Percentiles rank a stretch among this genome's conserved stretches.
phyloP scores from a whole-genome alignment of 192 early-diverging fungal species.

The Rhizoclosmatium globosum region DNA sequence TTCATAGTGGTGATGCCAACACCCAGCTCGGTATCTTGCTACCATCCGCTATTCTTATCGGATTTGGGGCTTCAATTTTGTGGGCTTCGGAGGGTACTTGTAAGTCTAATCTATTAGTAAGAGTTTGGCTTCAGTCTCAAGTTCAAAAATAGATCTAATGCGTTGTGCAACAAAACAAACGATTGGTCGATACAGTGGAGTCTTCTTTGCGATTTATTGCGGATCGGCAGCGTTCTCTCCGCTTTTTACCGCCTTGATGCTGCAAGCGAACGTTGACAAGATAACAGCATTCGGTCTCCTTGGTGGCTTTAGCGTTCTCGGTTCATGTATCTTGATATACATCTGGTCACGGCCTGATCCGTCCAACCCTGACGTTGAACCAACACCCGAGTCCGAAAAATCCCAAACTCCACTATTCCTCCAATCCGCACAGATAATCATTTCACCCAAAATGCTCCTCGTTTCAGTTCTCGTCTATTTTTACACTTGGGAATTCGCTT shows the following conservation, averaged over 20 bases:
- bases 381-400: neutral
- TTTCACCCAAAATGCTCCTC: conserved; percentile 2
- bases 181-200: conserved; percentile 22
- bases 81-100: conserved; percentile 28
- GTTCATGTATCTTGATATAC: neutral
- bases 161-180: conserved; percentile 3
- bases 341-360: neutral
- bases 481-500: too few species aligned
- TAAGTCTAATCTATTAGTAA: neutral
- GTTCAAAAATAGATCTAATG: neutral
- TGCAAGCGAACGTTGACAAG: conserved; percentile 14
- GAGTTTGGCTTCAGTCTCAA: too few species aligned
- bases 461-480: neutral
- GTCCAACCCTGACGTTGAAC: too few species aligned
- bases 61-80: conserved; percentile 19
- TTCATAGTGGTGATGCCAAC: neutral
- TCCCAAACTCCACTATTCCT: neutral
- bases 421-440: neutral
- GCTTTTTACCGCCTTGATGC: neutral
- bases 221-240: neutral
- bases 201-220: conserved; percentile 13
- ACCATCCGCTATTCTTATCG: conserved; percentile 12
- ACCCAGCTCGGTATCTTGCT: conserved; percentile 21
- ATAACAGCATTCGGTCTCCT: neutral
- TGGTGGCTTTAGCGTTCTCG: neutral